Evolutionary conservation across 2,329 filamentous ascomycete genomes (phyloP), one percentile per base, ranked within the genome.

Genomic region (Hymenoscyphus salicellus): DNA sequence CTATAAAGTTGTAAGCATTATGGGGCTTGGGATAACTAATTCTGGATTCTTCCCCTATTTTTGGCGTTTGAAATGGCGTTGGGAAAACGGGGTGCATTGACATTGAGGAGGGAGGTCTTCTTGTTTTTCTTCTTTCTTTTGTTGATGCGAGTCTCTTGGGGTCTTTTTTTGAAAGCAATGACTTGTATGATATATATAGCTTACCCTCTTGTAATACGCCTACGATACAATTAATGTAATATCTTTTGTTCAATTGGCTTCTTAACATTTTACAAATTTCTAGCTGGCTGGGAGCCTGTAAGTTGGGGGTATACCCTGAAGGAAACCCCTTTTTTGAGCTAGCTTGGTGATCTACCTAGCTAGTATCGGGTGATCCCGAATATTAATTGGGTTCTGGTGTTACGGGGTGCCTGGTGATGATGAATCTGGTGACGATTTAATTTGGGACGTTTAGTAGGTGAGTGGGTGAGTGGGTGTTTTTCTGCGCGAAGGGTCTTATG

Each of bases 201-300:
- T 60, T 60, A 28, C 30, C 28, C 6, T 30, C 33, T 32, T 64
- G 23, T 56, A 41, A 33, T n/a, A 33, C n/a, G 32, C 58, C 30
- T 52, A 66, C 36, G 59, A 66, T 66, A 62, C 46, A 23, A 43
- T 17, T 66, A 66, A 66, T 64, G 60, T 55, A 64, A 61, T 63
- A 62, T 66, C 55, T 57, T 20, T 26, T 52, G 46, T 14, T 52
- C 23, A 14, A 52, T 11, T 52, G 2, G 28, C 26, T 30, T 32
- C 43, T 49, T 1, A 3, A n/a, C 2, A 49, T 49, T 20, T 1
- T 6, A 11, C 17, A 23, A 20, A 10, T 49, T 10, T 5, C n/a
- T 10, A 11, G n/a, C 23, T 20, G n/a, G 5, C n/a, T n/a, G n/a
- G n/a, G n/a, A n/a, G n/a, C n/a, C n/a, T n/a, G n/a, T n/a, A n/a